Evolutionary conservation across 2,329 filamentous ascomycete genomes (phyloP).

Genomic region (Aspergillus arachidicola): DNA sequence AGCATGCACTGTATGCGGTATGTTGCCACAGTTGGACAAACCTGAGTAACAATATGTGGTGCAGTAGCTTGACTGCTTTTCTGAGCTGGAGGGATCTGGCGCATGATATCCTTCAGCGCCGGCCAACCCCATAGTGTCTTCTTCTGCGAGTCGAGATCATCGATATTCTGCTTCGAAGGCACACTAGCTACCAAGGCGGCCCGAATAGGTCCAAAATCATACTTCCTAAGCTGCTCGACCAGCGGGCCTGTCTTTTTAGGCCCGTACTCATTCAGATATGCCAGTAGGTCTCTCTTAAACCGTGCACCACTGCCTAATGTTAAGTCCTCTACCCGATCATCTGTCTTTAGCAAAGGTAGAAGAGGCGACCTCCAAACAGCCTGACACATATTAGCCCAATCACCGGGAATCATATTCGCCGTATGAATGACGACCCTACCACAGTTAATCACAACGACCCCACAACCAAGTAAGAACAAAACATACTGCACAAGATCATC

Average conservation of each 20-base stretch:
- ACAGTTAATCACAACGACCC: neutral
- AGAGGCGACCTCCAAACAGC: slow-evolving; percentile 76
- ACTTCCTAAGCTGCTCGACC: slow-evolving; percentile 57
- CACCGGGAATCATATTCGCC: slow-evolving; percentile 84
- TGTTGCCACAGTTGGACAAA: slow-evolving; percentile 21
- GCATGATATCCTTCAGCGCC: slow-evolving; percentile 64
- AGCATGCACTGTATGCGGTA: neutral
- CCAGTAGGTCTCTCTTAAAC: slow-evolving; percentile 76
- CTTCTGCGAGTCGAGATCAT: slow-evolving; percentile 43
- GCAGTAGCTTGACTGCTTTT: slow-evolving; percentile 8
- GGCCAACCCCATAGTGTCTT: slow-evolving; percentile 76
- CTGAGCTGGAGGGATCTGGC: slow-evolving; percentile 52
- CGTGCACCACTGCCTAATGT: slow-evolving; percentile 63
- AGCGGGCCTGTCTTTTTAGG: slow-evolving; percentile 57
- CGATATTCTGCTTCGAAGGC: slow-evolving; percentile 65
- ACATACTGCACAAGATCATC: slow-evolving; percentile 70
- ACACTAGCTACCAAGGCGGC: slow-evolving; percentile 78
- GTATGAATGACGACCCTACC: slow-evolving; percentile 76
- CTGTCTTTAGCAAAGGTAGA: slow-evolving; percentile 55
- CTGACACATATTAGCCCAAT: slow-evolving; percentile 89
- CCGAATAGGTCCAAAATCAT: slow-evolving; percentile 71
- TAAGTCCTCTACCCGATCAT: slow-evolving; percentile 15
- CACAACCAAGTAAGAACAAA: neutral
- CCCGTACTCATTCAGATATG: slow-evolving; percentile 73
- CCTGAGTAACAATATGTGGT: slow-evolving; percentile 43